Evolutionary conservation across 2,329 filamentous ascomycete species (phyloP), one percentile per base, ranked within the genome.

Genomic region (Ascochyta clinopodiicola): DNA sequence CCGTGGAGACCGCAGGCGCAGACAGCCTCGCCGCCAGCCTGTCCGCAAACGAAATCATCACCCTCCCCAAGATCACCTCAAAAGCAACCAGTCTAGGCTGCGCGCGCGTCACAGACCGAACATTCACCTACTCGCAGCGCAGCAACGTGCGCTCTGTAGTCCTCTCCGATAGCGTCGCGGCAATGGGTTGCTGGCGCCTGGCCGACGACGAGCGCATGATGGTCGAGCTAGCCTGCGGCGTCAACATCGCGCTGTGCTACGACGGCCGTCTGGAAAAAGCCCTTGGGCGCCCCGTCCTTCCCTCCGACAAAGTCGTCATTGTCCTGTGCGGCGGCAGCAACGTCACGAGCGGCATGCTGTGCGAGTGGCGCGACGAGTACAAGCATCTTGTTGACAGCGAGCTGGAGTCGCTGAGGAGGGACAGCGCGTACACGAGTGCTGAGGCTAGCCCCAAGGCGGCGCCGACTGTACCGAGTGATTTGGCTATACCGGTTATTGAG

Each of bases 161-260:
- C 0, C 79, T 95, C 8, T 82, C 81, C 2, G 91, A 96, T 66
- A 87, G 86, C 3, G 90, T 95, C 68, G 93, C 94, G 0, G 91
- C 90, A 19, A 84, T 88, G 76, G 92, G 88, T 2, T 90, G 88
- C 49, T 86, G 89, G 67, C 81, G 85, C 22, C 87, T 97, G 59
- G 88, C 91, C 9, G 90, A 97, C 62, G 92, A 96, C 57, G 90
- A 93, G 65, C 80, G 89, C 24, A 78, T 94, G 52, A 79, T 96
- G 53, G 91, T 96, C 3, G 94, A 98, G 78, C 80, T 89, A 32
- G 87, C 92, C 0, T 97, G 94, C 72, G 92, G 93, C 0, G 92
- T 94, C 6, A 89, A 88, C 47, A 77, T 96, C 12, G 91, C 88
- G 1, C 73, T 85, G 3, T 86, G 82, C 55, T 92, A 91, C 67